Base-by-base conservation (phyloP, 179 eudicot species). In the Amaranthus tricolor region DNA sequence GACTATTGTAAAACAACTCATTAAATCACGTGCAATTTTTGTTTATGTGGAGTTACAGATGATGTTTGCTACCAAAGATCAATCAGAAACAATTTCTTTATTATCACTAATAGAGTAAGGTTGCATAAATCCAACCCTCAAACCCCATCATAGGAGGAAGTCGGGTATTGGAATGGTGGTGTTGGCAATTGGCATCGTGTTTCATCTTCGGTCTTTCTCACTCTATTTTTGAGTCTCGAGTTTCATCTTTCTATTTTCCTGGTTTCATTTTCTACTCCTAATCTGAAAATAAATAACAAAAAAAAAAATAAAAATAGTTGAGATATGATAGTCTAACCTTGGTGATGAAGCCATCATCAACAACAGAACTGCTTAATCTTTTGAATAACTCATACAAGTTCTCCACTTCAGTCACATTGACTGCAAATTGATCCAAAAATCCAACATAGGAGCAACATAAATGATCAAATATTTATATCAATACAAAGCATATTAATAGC, bases 331-430 rank as follows among this genome's bases (percentile, higher is more conserved):
- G 12, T 68, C 53, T 44, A 49, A 81, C 84, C n/a, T 77, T 82
- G 77, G 67, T 60, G 44, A 78, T 82, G 51, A 74, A 64, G 11
- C 79, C 84, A 64, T 81, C 75, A 63, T 81, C 78, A 44, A 73
- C 76, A 12, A 71, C 9, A 21, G 67, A 71, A 44, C 77, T 66
- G 79, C 79, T 71, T 54, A 82, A 48, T 70, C 70, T 82, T 76
- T 56, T 82, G 77, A 66, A 75, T 49, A 78, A 75, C 75, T 82
- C 79, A 24, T 72, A 58, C 66, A 82, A 62, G 21, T 40, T 68
- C 72, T 78, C 72, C 50, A 78, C 74, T 43, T 78, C 75, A 6
- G 14, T 14, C 58, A 47, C 66, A 55, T 44, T 75, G 65, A 78
- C 82, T 82, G 80, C 16, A 62, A 62, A 3, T 53, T 74, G 60